phyloP scores from a whole-genome alignment of 1,284 basidiomycete species.

The Trichosporon ovoides region DNA sequence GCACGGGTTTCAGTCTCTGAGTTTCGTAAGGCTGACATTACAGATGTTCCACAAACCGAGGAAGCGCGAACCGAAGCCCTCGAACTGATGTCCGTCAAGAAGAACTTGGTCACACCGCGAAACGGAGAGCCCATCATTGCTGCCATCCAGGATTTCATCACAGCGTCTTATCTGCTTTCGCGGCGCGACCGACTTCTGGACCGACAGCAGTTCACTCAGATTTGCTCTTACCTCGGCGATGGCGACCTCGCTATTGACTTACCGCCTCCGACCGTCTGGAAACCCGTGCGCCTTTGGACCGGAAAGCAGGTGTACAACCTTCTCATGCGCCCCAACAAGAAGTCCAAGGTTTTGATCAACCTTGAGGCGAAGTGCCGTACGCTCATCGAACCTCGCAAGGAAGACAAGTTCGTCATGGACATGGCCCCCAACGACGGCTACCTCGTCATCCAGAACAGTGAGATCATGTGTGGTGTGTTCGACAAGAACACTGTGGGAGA shows the following conservation, averaged over 20 bases:
- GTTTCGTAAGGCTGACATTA: slow-evolving; percentile 8
- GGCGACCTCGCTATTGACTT: slow-evolving; percentile 89
- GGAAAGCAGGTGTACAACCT: slow-evolving; percentile 98
- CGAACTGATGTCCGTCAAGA: slow-evolving; percentile 95
- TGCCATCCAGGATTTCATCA: slow-evolving; percentile 98
- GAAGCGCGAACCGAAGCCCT: slow-evolving; percentile 97
- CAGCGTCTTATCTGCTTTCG: slow-evolving; percentile 91
- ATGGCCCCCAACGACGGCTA: slow-evolving; percentile 97
- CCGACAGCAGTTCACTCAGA: slow-evolving; percentile 90
- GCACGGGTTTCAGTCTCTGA: slow-evolving; percentile 34
- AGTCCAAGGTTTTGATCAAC: slow-evolving; percentile 81
- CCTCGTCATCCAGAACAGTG: slow-evolving; percentile 94
- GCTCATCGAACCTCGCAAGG: slow-evolving; percentile 69
- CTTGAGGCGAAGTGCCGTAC: slow-evolving; percentile 96
- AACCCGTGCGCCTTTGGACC: slow-evolving; percentile 91
- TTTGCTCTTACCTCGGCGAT: slow-evolving; percentile 91
- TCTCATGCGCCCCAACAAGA: slow-evolving; percentile 89
- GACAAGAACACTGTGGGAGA: slow-evolving; percentile 98
- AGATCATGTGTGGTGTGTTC: slow-evolving; percentile 99
- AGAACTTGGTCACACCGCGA: slow-evolving; percentile 93
- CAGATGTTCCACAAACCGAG: slow-evolving; percentile 97
- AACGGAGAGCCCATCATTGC: slow-evolving; percentile 99
- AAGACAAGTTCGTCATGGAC: slow-evolving; percentile 57
- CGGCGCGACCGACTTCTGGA: slow-evolving; percentile 90
- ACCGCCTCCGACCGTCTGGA: slow-evolving; percentile 90